Evolutionary conservation across 1,284 basidiomycete species (phyloP).

Genomic region (Trametes sp.): DNA sequence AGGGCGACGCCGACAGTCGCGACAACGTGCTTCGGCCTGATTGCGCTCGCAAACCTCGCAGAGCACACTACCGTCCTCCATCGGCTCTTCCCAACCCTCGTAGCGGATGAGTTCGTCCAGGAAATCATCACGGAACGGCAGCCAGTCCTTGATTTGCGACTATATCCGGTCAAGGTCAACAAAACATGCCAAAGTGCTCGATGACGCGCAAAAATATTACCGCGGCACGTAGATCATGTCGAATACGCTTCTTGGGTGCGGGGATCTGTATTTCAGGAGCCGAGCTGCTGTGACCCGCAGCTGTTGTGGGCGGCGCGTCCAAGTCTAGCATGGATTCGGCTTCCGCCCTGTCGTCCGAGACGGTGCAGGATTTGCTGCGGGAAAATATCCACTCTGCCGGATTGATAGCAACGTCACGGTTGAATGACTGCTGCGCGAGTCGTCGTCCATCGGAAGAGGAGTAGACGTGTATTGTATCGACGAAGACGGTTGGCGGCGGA

Average conservation of each 20-base stretch:
- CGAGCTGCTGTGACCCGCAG: neutral
- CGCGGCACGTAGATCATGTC: neutral
- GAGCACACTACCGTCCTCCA: neutral
- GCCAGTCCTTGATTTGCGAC: neutral
- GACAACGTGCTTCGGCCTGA: neutral
- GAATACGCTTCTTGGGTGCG: neutral
- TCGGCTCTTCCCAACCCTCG: constrained; percentile 3
- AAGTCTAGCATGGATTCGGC: too few relatives aligned
- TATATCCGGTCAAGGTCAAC: neutral
- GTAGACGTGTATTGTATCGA: neutral
- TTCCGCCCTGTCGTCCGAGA: neutral
- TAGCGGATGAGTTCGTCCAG: constrained; percentile 38
- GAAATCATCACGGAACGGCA: constrained; percentile 7
- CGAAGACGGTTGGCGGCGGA: too few relatives aligned
- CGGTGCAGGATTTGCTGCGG: neutral
- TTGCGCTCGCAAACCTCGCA: neutral
- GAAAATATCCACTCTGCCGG: neutral
- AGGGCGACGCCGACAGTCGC: neutral
- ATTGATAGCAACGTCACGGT: neutral
- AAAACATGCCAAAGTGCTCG: neutral
- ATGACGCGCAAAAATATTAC: neutral
- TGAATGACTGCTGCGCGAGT: neutral
- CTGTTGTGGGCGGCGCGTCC: too few relatives aligned
- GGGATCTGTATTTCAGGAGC: neutral
- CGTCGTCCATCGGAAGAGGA: neutral